Evolutionary conservation across 2,329 filamentous ascomycete genomes (phyloP), one percentile per base, ranked within the genome.

Genomic region (Boeremia exigua): DNA sequence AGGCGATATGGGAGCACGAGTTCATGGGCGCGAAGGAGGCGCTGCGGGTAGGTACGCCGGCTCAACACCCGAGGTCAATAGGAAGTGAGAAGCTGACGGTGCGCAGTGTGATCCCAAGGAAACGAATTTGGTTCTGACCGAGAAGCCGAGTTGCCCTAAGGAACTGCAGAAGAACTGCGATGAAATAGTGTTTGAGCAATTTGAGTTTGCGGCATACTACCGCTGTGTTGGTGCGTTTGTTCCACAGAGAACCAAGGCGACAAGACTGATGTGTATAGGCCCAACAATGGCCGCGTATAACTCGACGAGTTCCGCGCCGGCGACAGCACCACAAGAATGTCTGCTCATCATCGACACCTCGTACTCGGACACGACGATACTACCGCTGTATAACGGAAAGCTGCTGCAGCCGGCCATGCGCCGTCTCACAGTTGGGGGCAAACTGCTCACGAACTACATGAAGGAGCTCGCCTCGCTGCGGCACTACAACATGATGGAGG

Each of bases 131-230:
- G 78, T 99, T 4, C 82, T 98, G 46, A 87, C 90, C 1, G 95
- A 99, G 75, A 89, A 92, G 40, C 89, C 92, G 4, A 96, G 96
- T 76, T 87, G 88, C 4, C 82, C 96, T 52, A 87, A 89, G 0
- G 86, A 87, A 11, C 78, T 99, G 60, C 92, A 97, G 76, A 86
- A 88, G 34, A 95, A 97, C 73, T 92, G 91, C 66, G 95, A 99
- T 70, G 94, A 99, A 79, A 92, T 99, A 71, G 86, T 98, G 1
- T 98, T 99, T 80, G 95, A 99, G 72, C 93, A 98, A 73, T 99
- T 95, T 79, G 91, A 91, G 2, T 99, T 99, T 76, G 85, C 88
- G 10, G 89, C 90, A 63, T 96, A 96, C 77, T 89, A 89, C 62
- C 86, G 95, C 58, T 88, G 86, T 54, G 80, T 90, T 61, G 90